Evolutionary conservation across 106 monocot genomes (phyloP), one percentile per base, ranked within the genome.

Genomic region (Dendrobium catenatum): DNA sequence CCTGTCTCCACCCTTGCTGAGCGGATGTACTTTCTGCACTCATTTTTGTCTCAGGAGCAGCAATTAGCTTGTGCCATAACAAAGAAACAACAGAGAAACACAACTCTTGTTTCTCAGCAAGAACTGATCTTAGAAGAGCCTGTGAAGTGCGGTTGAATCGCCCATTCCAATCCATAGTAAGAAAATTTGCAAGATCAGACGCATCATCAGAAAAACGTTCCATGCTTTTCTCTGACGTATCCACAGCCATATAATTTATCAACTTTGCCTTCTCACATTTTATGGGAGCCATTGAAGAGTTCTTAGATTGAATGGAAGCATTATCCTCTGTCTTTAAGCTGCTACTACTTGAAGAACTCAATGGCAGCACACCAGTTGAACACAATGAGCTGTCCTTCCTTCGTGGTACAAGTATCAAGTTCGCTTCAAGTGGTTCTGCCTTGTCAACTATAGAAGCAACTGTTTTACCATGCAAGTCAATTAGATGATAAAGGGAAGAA

Each of bases 1-100:
- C 98, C 95, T 95, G 90, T 68, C 91, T 92, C 98, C 98, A 98
- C 18, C 95, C 98, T 80, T 95, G 98, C 77, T 95, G 98, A 47
- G 98, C 91, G 20, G 95, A 95, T 22, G 93, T 99, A 83, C 98
- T 88, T 81, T 99, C 98, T 18, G 88, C 89, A 81, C 81, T 85
- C 93, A 95, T 90, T 86, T 95, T 83, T 56, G 91, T 92, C 86
- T 95, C 95, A 47, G 94, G 98, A 43, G 91, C 89, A 40, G 88
- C 90, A 76, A 99, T 88, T 73, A 99, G 80, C 76, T 95, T 99
- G 58, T 91, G 91, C 98, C 98, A 99, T 83, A 99, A 86, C 85
- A 99, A 84, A 44, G 95, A 93, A 80, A 99, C 98, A 77, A 99
- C 98, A 76, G 98, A 99, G 81, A 95, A 95, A 68, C 95, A 95